Base-by-base conservation (phyloP, 2,329 filamentous ascomycete species). In the Venturia oleaginea region DNA sequence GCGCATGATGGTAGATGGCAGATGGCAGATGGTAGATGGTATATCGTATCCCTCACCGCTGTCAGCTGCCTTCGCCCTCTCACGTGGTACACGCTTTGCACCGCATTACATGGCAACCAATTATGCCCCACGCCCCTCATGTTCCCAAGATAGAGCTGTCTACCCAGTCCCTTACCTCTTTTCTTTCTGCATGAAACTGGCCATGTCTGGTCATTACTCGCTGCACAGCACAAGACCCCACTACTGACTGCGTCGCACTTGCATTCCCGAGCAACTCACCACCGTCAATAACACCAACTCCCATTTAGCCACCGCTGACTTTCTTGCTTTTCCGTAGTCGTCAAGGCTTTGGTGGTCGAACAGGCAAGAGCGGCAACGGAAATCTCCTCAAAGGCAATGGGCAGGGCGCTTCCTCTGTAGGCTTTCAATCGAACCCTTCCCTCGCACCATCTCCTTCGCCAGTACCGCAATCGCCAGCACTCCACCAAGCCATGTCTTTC, bases 401-500 rank as follows among this genome's bases (percentile, higher is more conserved):
- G n/a, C 66, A 65, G 63, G 64, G 67, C 42, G 59, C 59, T 27
- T 65, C 67, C 22, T 75, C 73, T 46, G 72, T 74, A 37, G 72
- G 71, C 63, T 71, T 54, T 71, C 65, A 72, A 72, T 57, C 70
- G 70, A 61, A 70, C 67, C 67, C 68, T 73, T 66, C 77, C 67
- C 66, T 71, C 30, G 72, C 73, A 7, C 72, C 73, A 32, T 70
- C 71, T 61, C 48, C 64, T 15, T 64, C 67, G 46, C 66, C 59
- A 30, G 62, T 67, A 46, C 63, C 68, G n/a, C 64, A 66, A 71
- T 86, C 86, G 66, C 84, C 86, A 65, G 86, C 85, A 54, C 80
- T 88, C 65, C 80, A 85, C 66, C 83, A 86, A 72, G 86, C 84
- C 67, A 86, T 91, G 76, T 84, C 86, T 61, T 84, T 88, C 78